A percentile compares a stretch with the other conserved stretches of the same genome.
phyloP scores from a whole-genome alignment of 1,139 yeast species.

The Yueomyces sp. region DNA sequence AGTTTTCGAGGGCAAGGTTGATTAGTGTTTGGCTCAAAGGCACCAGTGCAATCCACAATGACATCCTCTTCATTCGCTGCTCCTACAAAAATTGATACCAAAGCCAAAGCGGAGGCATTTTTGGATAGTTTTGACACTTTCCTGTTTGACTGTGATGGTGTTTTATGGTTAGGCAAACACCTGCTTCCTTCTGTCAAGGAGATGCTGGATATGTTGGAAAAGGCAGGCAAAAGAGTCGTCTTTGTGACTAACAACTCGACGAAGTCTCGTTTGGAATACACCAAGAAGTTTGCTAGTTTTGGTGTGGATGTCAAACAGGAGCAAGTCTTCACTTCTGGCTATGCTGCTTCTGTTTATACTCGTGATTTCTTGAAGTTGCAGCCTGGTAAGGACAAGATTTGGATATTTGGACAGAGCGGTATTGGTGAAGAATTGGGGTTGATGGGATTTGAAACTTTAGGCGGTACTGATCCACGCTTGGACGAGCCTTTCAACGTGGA shows the following conservation, averaged over 20 bases:
- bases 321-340: constrained; percentile 84
- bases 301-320: constrained; percentile 57
- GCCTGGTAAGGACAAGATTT: constrained; percentile 60
- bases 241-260: constrained; percentile 95
- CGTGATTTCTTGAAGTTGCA: constrained; percentile 57
- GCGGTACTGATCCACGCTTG: constrained; percentile 51
- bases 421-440: constrained; percentile 58
- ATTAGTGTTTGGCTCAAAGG: no score
- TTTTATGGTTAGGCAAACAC: constrained; percentile 73
- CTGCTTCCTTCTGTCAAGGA: constrained; percentile 63
- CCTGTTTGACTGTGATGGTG: constrained; percentile 91
- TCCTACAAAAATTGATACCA: constrained; percentile 33
- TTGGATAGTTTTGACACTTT: constrained; percentile 63
- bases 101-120: constrained; percentile 39
- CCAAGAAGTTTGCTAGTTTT: constrained; percentile 58
- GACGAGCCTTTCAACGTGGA: constrained; percentile 28
- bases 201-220: constrained; percentile 44
- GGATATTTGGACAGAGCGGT: constrained; percentile 81
- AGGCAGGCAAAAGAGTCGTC: constrained; percentile 48
- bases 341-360: constrained; percentile 80
- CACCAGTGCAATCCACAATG: no score
- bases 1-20: no score
- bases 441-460: constrained; percentile 57
- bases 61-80: constrained; percentile 2
- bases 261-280: constrained; percentile 69